These are phyloP conservation scores for Vitis hybrid DNA, from an alignment of 177 flowering plant species.

Conservation along the genomic window DNA sequence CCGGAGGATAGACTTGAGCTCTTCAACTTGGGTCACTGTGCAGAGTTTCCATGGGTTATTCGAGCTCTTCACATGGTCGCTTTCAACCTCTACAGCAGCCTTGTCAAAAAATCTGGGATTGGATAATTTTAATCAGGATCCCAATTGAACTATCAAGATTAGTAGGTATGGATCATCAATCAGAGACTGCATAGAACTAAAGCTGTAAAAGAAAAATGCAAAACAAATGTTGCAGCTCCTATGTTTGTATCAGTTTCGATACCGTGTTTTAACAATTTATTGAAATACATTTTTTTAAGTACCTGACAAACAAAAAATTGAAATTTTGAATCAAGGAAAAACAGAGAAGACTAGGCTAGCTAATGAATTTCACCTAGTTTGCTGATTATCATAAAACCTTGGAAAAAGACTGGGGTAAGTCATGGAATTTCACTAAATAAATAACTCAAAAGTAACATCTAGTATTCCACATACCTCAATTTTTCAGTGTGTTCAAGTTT, in stretches of 20 bases:
- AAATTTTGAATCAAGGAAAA: neutral
- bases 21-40: slow-evolving; percentile 48
- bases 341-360: neutral
- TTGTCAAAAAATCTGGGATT: slow-evolving; percentile 40
- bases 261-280: too few relatives aligned
- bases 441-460: too few relatives aligned
- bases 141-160: too few relatives aligned
- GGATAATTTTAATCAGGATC: neutral
- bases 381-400: too few relatives aligned
- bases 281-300: too few relatives aligned
- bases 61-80: slow-evolving; percentile 16
- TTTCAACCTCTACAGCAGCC: slow-evolving; percentile 35
- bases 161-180: neutral
- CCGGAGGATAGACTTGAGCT: slow-evolving; percentile 31
- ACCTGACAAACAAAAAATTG: neutral
- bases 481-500: slow-evolving; percentile 43
- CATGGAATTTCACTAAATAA: too few relatives aligned
- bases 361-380: too few relatives aligned
- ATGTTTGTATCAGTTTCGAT: too few relatives aligned
- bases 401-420: too few relatives aligned
- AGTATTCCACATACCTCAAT: slow-evolving; percentile 24
- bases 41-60: slow-evolving; percentile 36
- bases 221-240: too few relatives aligned
- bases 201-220: neutral
- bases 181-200: slow-evolving; percentile 6